Percentiles rank a stretch among this genome's conserved stretches.
phyloP scores from a whole-genome alignment of 2,329 filamentous ascomycete genomes.

The Cladorrhinum sp. region DNA sequence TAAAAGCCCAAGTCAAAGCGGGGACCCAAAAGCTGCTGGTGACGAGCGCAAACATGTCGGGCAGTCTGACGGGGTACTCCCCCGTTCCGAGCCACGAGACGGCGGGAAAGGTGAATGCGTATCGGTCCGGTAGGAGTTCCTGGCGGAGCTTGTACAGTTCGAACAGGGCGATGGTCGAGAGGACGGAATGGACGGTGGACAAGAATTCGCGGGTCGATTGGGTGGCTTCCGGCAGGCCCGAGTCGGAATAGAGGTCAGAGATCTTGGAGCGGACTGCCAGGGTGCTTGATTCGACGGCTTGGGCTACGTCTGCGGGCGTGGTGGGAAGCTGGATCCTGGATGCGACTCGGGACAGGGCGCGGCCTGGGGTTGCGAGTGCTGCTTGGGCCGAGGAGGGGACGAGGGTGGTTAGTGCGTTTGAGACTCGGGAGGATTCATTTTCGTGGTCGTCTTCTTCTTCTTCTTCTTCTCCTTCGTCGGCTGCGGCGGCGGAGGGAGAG shows the following conservation, averaged over 20 bases:
- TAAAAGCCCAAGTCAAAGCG: conserved; percentile 70
- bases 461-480: background rate
- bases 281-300: conserved; percentile 70
- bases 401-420: conserved; percentile 9
- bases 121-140: conserved; percentile 68
- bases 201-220: conserved; percentile 65
- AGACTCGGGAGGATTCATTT: background rate
- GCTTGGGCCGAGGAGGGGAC: conserved; percentile 38
- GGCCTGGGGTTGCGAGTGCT: conserved; percentile 45
- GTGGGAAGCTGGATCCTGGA: conserved; percentile 68
- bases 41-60: conserved; percentile 77
- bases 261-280: conserved; percentile 65
- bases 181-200: conserved; percentile 69
- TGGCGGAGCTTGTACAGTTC: conserved; percentile 69
- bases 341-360: conserved; percentile 51
- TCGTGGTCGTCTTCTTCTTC: background rate
- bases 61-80: conserved; percentile 63
- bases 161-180: conserved; percentile 63
- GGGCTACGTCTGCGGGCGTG: conserved; percentile 73
- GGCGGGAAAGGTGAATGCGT: conserved; percentile 69
- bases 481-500: background rate
- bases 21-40: conserved; percentile 81
- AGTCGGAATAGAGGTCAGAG: conserved; percentile 60
- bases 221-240: conserved; percentile 64
- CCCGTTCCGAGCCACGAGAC: conserved; percentile 52